phyloP scores from a whole-genome alignment of 176 grass and related monocot species.

The Avena atlantica region DNA sequence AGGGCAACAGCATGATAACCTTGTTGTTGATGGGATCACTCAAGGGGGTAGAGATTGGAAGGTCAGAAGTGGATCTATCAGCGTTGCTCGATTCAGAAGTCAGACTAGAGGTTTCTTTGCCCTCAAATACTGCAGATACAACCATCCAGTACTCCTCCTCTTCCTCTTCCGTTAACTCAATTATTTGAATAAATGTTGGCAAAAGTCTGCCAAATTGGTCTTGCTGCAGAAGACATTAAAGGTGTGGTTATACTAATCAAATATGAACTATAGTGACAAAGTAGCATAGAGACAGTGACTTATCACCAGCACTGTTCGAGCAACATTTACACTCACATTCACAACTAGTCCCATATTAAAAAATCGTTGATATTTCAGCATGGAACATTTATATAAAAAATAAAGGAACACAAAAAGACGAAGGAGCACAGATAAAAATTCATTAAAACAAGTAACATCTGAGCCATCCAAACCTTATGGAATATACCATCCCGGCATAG shows the following conservation, averaged over 20 bases:
- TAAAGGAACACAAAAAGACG: constrained; percentile 18
- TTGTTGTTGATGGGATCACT: constrained; percentile 85
- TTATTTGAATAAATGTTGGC: constrained; percentile 93
- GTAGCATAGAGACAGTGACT: background rate
- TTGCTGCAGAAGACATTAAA: constrained; percentile 65
- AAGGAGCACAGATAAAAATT: constrained; percentile 33
- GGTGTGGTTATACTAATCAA: constrained; percentile 38
- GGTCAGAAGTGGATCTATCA: constrained; percentile 53
- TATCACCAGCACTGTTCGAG: constrained; percentile 1
- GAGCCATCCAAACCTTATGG: constrained; percentile 76
- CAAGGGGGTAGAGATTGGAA: constrained; percentile 47
- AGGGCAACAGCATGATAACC: constrained; percentile 46
- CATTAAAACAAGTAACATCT: constrained; percentile 40
- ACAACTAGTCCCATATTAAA: background rate
- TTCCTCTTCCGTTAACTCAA: constrained; percentile 85
- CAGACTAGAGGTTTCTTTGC: constrained; percentile 68
- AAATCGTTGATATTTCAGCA: constrained; percentile 24
- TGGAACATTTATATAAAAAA: constrained; percentile 6
- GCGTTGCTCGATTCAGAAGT: constrained; percentile 54
- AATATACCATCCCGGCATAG: constrained; percentile 95
- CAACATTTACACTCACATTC: background rate
- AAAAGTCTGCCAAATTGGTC: constrained; percentile 97
- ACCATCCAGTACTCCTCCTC: constrained; percentile 96
- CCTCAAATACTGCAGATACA: constrained; percentile 90
- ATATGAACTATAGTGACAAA: constrained; percentile 13